Evolutionary conservation across 2,329 filamentous ascomycete genomes (phyloP), one percentile per base, ranked within the genome.

Genomic region (Emergomyces pasteurianus): DNA sequence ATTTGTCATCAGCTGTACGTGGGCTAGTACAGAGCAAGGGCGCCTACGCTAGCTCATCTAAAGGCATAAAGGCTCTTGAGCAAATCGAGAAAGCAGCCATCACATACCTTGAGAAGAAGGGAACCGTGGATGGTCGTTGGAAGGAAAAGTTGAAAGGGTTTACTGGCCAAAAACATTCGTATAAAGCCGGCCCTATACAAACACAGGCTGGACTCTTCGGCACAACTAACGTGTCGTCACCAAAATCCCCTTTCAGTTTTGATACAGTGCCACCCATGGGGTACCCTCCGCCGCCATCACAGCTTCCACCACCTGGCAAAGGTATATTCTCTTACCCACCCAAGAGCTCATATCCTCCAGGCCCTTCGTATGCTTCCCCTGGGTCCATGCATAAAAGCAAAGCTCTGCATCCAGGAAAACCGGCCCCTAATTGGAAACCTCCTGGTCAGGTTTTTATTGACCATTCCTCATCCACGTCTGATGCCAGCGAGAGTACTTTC

Each of bases 1-100:
- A 61, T 6, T 47, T 67, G 9, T 49, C 56, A 18, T 18, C 31
- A 6, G 68, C 69, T 49, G 60, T 57, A 64, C 40, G 49, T 6
- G 59, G 62, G 23, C 26, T 66, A 5, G 28, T 9, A 10, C 42
- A 47, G 49, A 59, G 58, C 3, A 61, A 49, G 21, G 49, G 71
- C 31, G 21, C 28, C 16, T 42, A 55, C 21, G 38, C 58, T 2
- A 31, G 18, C 28, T 52, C 47, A 61, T 71, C 74, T 0, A 78
- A 80, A 43, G 62, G 61, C n/a, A 75, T 79, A 60, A 78, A 81
- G 8, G 75, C 79, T 3, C 67, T 84, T 23, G 76, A 81, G 8
- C 73, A 76, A 21, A 80, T 85, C 40, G 76, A 79, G 61, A 74
- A 73, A 43, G 83, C 81, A 2, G 78, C 81, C 0, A 76, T 74